Evolutionary conservation across 352 stramenopile species (phyloP).

Genomic region (Pythium guiyangense): DNA sequence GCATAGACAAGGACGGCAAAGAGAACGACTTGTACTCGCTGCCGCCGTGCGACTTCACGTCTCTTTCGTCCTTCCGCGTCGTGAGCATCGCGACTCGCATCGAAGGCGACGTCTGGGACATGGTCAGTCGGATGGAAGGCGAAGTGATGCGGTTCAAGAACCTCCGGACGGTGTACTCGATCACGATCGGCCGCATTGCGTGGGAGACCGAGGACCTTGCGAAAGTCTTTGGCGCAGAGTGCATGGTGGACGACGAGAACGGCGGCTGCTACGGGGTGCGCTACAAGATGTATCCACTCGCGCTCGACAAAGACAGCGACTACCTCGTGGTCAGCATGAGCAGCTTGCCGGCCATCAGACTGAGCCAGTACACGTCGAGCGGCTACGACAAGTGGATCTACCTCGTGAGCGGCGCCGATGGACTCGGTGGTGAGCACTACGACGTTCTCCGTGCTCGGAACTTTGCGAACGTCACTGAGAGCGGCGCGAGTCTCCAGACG

Average conservation of each 20-base stretch:
- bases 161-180: constrained; percentile 1
- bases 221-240: background rate
- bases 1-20: background rate
- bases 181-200: constrained; percentile 4
- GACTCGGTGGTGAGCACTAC: background rate
- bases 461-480: background rate
- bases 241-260: background rate
- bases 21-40: background rate
- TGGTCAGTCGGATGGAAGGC: too few relatives aligned
- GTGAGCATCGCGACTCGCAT: background rate
- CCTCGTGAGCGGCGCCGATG: background rate
- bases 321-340: background rate
- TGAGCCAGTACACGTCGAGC: constrained; percentile 1
- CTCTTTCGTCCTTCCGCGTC: background rate
- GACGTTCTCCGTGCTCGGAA: constrained; percentile 10
- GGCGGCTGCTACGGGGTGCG: constrained; percentile 1
- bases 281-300: constrained; percentile 9
- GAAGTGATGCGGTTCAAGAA: constrained; percentile 1
- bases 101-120: constrained; percentile 1
- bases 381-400: constrained; percentile 3
- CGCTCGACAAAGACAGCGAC: constrained; percentile 1
- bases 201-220: constrained; percentile 7
- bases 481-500: background rate
- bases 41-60: background rate
- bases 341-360: background rate